Conservation (phyloP, 2,329 filamentous ascomycete genomes). For the Colletotrichum sp. region DNA sequence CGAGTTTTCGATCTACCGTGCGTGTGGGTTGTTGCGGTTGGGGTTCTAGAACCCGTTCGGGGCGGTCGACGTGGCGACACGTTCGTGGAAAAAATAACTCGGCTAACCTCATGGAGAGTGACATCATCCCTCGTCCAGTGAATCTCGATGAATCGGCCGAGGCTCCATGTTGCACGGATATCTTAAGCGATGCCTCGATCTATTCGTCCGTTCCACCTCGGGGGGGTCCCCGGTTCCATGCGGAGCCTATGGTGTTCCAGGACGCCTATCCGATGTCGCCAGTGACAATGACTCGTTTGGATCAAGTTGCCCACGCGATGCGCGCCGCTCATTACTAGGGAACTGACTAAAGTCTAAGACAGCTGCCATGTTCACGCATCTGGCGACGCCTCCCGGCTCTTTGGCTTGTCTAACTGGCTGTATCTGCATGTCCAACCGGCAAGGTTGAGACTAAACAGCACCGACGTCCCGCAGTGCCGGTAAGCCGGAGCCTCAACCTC, state of each 20-base stretch:
- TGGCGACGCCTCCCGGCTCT: not conserved
- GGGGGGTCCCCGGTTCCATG: not conserved
- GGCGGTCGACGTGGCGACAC: not conserved
- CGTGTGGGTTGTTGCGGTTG: not conserved
- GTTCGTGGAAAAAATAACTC: not conserved
- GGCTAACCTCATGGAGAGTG: not conserved
- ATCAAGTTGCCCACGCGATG: not conserved
- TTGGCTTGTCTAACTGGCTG: not conserved
- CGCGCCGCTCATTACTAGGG: not conserved
- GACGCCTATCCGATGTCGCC: not conserved
- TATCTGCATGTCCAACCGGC: not conserved
- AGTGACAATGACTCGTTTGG: not conserved
- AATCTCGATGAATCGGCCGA: not conserved
- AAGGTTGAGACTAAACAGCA: not conserved
- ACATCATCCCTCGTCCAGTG: not conserved
- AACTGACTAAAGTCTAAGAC: not conserved
- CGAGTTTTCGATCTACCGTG: not conserved
- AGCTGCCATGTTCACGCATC: not conserved
- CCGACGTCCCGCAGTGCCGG: not conserved
- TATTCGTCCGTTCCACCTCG: not conserved
- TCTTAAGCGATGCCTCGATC: not conserved
- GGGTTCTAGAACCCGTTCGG: not conserved
- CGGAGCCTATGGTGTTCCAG: not conserved
- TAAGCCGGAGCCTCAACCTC: not conserved
- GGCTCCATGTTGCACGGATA: not conserved